phyloP scores from a whole-genome alignment of 805 yeast genomes.

The Schwanniomyces occidentalis region DNA sequence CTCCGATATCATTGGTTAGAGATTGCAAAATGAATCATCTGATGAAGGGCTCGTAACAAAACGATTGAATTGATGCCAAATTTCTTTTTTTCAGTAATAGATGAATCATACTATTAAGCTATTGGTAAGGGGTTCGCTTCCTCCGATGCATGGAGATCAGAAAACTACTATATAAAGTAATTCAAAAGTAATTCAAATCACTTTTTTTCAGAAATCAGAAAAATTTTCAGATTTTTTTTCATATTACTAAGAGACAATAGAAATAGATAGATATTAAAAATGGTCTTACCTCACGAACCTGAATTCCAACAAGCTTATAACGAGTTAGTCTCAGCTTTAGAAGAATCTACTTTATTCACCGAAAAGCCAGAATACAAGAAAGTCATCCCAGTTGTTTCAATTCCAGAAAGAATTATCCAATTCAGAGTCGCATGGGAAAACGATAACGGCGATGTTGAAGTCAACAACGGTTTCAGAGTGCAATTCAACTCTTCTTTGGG shows the following conservation, averaged over 20 bases:
- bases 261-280: conserved; percentile 26
- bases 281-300: conserved; percentile 91
- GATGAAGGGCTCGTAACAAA: neutral
- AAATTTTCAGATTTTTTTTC: too few relatives aligned
- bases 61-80: neutral
- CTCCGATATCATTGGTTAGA: conserved; percentile 5
- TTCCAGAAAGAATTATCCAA: conserved; percentile 95
- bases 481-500: conserved; percentile 98
- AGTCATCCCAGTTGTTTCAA: conserved; percentile 84
- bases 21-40: conserved; percentile 4
- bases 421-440: conserved; percentile 99
- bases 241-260: too few relatives aligned
- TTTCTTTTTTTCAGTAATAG: neutral
- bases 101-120: too few relatives aligned
- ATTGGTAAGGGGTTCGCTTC: too few relatives aligned
- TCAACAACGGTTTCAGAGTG: conserved; percentile 96
- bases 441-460: conserved; percentile 87
- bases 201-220: too few relatives aligned
- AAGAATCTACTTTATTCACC: conserved; percentile 87
- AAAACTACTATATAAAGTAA: too few relatives aligned
- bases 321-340: conserved; percentile 85
- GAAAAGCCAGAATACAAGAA: conserved; percentile 88
- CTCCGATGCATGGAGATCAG: too few relatives aligned
- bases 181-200: too few relatives aligned
- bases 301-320: conserved; percentile 98